Evolutionary conservation across 257 asterid species (phyloP).

Genomic region (Eucommia ulmoides): DNA sequence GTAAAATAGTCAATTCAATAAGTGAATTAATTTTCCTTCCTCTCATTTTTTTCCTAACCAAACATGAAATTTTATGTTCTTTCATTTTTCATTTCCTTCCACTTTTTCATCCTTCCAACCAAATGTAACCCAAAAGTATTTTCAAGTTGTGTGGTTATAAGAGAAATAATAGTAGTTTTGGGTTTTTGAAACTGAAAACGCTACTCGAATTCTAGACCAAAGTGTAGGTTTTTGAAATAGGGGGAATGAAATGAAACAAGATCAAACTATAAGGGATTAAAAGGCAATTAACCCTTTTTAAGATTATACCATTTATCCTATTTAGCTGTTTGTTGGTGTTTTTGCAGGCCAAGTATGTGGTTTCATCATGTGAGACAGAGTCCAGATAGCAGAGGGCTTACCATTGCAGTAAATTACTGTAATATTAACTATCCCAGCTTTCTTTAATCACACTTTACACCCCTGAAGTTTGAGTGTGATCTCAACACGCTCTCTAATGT

Average conservation of each 20-base stretch:
- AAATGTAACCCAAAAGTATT: too few species aligned
- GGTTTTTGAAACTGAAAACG: not conserved
- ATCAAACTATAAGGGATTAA: not conserved
- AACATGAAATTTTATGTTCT: too few species aligned
- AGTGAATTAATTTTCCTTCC: too few species aligned
- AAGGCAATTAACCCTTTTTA: not conserved
- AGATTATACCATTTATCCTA: not conserved
- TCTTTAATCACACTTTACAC: not conserved
- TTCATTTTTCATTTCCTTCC: too few species aligned
- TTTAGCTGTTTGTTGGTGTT: conserved; percentile 1
- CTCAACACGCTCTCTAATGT: too few species aligned
- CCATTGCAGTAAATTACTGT: conserved; percentile 85
- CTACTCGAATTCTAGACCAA: not conserved
- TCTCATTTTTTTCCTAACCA: too few species aligned
- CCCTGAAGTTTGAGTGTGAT: too few species aligned
- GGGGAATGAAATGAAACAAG: not conserved
- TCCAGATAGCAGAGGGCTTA: conserved; percentile 53
- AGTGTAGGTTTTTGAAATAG: not conserved
- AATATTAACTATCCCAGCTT: conserved; percentile 4
- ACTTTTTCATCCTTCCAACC: too few species aligned
- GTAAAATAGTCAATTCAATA: too few species aligned
- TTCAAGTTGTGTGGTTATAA: too few species aligned
- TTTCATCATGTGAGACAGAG: conserved; percentile 80
- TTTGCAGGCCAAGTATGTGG: conserved; percentile 98
- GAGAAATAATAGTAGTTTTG: not conserved